phyloP scores from a whole-genome alignment of 148 eudicot genomes.

The Bassia scoparia region DNA sequence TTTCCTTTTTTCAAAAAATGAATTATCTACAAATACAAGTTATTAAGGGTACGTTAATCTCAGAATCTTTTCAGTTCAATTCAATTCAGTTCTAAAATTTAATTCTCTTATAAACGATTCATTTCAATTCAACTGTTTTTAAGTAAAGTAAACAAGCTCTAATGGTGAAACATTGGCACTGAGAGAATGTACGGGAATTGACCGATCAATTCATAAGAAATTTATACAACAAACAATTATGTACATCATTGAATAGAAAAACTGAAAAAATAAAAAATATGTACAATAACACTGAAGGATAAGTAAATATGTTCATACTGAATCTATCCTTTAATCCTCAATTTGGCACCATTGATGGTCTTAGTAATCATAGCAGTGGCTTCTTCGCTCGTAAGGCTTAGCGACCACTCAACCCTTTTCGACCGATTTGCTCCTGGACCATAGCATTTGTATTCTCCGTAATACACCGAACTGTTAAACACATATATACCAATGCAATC shows the following conservation, averaged over 20 bases:
- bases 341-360: constrained; percentile 34
- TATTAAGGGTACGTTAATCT: no score
- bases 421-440: constrained; percentile 66
- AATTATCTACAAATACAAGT: no score
- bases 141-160: no score
- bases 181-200: no score
- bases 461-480: constrained; percentile 47
- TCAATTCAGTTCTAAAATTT: no score
- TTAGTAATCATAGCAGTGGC: constrained; percentile 35
- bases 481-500: background rate
- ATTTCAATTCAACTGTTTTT: no score
- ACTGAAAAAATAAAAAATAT: background rate
- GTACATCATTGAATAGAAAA: background rate
- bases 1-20: no score
- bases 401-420: constrained; percentile 61
- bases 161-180: no score
- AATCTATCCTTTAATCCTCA: constrained; percentile 28
- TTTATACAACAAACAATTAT: no score
- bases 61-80: no score
- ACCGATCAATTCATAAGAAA: no score
- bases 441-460: constrained; percentile 66
- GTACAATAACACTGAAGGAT: constrained; percentile 1
- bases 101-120: no score
- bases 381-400: constrained; percentile 35
- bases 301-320: background rate